Evolutionary conservation across 2,329 filamentous ascomycete genomes (phyloP).

Genomic region (Paecilomyces sp.): DNA sequence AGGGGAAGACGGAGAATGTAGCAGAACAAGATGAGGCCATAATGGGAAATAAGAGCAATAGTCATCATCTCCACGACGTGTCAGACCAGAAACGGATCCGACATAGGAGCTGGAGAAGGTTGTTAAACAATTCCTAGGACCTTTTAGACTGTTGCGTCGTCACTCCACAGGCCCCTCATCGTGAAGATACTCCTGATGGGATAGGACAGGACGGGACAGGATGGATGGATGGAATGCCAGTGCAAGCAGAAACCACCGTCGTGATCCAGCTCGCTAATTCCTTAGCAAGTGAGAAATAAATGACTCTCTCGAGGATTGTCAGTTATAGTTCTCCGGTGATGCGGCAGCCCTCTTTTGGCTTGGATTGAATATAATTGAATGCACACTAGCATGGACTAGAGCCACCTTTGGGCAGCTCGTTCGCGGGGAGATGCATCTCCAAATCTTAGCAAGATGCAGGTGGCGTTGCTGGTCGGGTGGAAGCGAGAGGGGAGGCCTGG

Average conservation of each 20-base stretch:
- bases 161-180: neutral
- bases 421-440: neutral
- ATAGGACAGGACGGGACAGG: neutral
- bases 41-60: no score
- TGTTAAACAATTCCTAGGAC: neutral
- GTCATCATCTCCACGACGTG: neutral
- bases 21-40: neutral
- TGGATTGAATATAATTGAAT: no score
- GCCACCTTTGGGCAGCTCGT: neutral
- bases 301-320: neutral
- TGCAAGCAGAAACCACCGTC: neutral
- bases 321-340: neutral
- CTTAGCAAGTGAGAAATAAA: no score
- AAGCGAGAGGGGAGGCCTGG: conserved; percentile 20
- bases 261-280: no score
- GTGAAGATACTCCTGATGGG: neutral
- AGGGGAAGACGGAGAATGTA: neutral
- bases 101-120: neutral
- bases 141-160: neutral
- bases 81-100: neutral
- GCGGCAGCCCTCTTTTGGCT: neutral
- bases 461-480: conserved; percentile 19
- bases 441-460: neutral
- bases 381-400: neutral
- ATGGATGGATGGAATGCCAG: neutral